Percentiles rank a stretch among this genome's conserved stretches.
Conservation (phyloP, 2,329 filamentous ascomycete genomes). For the Pseudogymnoascus sp. region DNA sequence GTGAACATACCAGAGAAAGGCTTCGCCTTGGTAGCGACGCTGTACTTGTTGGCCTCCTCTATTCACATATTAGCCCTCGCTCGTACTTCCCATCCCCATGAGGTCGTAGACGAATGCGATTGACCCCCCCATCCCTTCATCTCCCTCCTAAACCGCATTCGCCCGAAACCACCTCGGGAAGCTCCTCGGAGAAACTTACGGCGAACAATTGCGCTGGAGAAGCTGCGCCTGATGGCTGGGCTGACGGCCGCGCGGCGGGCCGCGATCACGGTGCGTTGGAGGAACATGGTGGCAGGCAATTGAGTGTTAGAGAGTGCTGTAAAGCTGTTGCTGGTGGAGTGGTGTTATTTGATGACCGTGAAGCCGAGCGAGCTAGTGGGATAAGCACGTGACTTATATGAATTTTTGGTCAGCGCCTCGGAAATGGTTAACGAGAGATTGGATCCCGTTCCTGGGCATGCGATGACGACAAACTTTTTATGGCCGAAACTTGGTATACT, state of each 20-base stretch:
- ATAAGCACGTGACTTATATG: not conserved
- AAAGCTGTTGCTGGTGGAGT: not conserved
- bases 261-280: slow-evolving; percentile 54
- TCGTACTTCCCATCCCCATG: not conserved
- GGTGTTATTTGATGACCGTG: slow-evolving; percentile 10
- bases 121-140: not conserved
- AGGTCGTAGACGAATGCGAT: not conserved
- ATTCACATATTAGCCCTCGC: not conserved
- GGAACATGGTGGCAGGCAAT: slow-evolving; percentile 44
- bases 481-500: not conserved
- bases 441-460: not conserved
- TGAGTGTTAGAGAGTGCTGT: slow-evolving; percentile 19
- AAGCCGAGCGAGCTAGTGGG: slow-evolving; percentile 8
- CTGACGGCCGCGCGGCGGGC: slow-evolving; percentile 51
- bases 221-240: slow-evolving; percentile 49
- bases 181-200: slow-evolving; percentile 38
- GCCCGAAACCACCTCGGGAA: not conserved
- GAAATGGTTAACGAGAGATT: slow-evolving; percentile 7
- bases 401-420: not conserved
- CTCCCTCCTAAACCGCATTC: slow-evolving; percentile 5
- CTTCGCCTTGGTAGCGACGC: not conserved
- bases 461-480: slow-evolving; percentile 3
- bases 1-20: not conserved
- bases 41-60: slow-evolving; percentile 6
- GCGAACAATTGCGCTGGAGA: slow-evolving; percentile 52